Evolutionary conservation across 345 rosid genomes (phyloP), one percentile per base, ranked within the genome.

Genomic region (Dovyalis caffra): DNA sequence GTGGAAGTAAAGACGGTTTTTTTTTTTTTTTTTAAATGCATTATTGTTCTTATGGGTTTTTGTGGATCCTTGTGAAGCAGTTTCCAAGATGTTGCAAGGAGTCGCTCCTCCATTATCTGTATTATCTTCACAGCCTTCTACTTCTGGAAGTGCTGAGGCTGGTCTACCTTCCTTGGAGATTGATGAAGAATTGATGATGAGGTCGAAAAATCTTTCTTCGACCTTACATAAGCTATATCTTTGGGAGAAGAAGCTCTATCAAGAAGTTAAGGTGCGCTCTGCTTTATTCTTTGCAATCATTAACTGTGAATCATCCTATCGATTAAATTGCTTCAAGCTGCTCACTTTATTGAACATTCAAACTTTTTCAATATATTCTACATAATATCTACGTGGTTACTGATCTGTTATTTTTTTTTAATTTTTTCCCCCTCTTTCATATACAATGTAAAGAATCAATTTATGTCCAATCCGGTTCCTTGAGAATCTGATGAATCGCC

Each of bases 221-320:
- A 93, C 93, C 25, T 80, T 96, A 85, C 97, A 85, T 45, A 96
- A 92, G 80, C 86, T 96, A 10, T 74, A 83, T 81, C 90, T 93
- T 38, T 96, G 95, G 99, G 99, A 93, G 90, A 93, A 92, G 94
- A 96, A 96, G 79, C 90, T 93, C 69, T 89, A 83, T 68, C 81
- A 83, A 31, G 98, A 96, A 86, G 99, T 93, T 14, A 96, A 96
- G 97, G 99, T 93, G 88, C 69, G 71, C 20, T 77, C 11, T 61
- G 28, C 38, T 21, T 69, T 68, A 1, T 51, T 72, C 16, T 18
- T 67, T 15, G 61, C 23, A 53, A 21, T 45, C 10, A 5, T 77
- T 67, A 61, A 7, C 11, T 64, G 66, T 45, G 47, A 20, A 35
- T 66, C 51, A 16, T 12, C 16, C 29, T 37, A 45, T 23, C 2